Percentiles rank a stretch among this genome's conserved stretches.
phyloP scores from a whole-genome alignment of 169 alveolate species.

The Plasmodium adleri region DNA sequence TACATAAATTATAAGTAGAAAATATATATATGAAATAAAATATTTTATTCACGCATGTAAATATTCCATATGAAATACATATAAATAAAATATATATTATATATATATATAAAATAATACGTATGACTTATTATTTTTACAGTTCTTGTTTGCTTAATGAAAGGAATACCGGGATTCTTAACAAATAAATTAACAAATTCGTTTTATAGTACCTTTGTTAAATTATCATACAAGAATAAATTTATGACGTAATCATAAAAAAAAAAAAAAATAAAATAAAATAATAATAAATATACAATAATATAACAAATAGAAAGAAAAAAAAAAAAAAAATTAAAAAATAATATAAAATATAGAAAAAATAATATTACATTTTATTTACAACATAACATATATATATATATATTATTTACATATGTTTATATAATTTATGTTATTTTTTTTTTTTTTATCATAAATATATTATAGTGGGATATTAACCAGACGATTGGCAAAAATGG shows the following conservation, averaged over 20 bases:
- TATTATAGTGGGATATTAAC: slow-evolving; percentile 17
- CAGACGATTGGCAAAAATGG: slow-evolving; percentile 22
- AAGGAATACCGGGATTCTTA: slow-evolving; percentile 3
- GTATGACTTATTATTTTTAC: neutral
- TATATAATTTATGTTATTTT: neutral
- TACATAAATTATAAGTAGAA: neutral
- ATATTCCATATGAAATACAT: neutral
- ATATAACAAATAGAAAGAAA: no score
- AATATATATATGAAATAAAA: no score
- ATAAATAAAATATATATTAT: neutral
- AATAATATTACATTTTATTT: no score
- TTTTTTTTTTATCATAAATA: neutral
- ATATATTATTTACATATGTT: neutral
- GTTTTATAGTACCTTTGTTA: slow-evolving; percentile 13
- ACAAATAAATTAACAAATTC: slow-evolving; percentile 8
- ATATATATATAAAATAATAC: neutral
- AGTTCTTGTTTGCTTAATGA: slow-evolving; percentile 36
- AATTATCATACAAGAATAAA: slow-evolving; percentile 30
- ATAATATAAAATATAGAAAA: no score
- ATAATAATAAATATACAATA: neutral
- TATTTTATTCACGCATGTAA: no score
- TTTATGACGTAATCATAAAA: slow-evolving; percentile 23
- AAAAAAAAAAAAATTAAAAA: no score
- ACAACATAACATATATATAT: neutral
- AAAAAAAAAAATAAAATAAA: neutral